Conservation (phyloP, 2,329 filamentous ascomycete genomes). For the Fusarium chuoi region DNA sequence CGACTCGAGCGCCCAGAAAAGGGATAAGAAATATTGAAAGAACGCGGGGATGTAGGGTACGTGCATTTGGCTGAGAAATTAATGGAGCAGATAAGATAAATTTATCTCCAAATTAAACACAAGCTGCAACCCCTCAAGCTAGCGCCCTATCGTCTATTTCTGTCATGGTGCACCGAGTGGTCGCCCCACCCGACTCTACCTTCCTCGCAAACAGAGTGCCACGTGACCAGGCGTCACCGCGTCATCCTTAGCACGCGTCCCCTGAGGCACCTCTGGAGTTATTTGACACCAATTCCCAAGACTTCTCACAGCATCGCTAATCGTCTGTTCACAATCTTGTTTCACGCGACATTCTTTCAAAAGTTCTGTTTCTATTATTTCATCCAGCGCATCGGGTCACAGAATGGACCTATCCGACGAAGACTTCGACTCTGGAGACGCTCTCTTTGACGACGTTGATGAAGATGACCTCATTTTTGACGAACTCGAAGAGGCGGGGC, state of each 20-base stretch:
- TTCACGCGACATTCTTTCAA: background rate
- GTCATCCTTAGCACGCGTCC: background rate
- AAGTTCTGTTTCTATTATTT: background rate
- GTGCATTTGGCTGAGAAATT: background rate
- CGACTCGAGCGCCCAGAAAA: background rate
- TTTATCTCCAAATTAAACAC: rapidly evolving
- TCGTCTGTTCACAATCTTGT: background rate
- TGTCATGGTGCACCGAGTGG: rapidly evolving
- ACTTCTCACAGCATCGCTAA: background rate
- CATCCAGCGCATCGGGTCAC: background rate
- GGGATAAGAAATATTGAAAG: too few species aligned
- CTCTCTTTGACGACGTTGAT: constrained; percentile 40
- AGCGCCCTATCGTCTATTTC: background rate
- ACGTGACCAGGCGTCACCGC: constrained; percentile 14
- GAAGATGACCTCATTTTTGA: constrained; percentile 39
- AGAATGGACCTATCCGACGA: constrained; percentile 23
- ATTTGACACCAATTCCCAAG: background rate
- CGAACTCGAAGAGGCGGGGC: constrained; percentile 25
- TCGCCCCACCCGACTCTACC: background rate
- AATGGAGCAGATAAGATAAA: background rate
- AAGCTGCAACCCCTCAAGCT: rapidly evolving
- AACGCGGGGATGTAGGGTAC: background rate
- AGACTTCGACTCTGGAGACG: constrained; percentile 44
- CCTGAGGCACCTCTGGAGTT: background rate
- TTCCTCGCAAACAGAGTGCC: background rate